Percentiles rank a stretch among this genome's conserved stretches.
phyloP scores from a whole-genome alignment of 2,329 filamentous ascomycete genomes.

The Daldinia sp. region DNA sequence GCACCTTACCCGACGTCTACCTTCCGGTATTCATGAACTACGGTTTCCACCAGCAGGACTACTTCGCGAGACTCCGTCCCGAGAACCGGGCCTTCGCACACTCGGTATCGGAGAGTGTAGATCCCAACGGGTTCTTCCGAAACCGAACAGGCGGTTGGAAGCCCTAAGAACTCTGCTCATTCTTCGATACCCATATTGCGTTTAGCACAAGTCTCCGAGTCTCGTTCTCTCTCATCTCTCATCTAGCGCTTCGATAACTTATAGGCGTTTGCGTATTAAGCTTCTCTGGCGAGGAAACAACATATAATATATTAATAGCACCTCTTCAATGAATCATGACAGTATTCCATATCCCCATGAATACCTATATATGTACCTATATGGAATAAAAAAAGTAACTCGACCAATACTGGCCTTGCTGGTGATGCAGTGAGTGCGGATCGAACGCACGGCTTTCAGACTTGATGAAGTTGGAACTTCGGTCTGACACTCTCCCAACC shows the following conservation, averaged over 20 bases:
- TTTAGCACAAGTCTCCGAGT: neutral
- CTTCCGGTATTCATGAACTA: slow-evolving; percentile 56
- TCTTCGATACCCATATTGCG: slow-evolving; percentile 1
- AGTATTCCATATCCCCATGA: no score
- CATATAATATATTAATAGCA: neutral
- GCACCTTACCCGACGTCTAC: slow-evolving; percentile 48
- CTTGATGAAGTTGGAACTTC: slow-evolving; percentile 26
- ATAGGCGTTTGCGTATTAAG: neutral
- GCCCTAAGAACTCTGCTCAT: slow-evolving; percentile 23
- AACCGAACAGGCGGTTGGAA: slow-evolving; percentile 51
- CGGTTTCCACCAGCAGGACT: slow-evolving; percentile 52
- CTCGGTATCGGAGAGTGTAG: slow-evolving; percentile 47
- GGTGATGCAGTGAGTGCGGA: slow-evolving; percentile 26
- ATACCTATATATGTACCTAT: no score
- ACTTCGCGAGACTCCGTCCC: slow-evolving; percentile 51
- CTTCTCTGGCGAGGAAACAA: neutral
- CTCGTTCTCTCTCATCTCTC: neutral
- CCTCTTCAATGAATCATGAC: no score
- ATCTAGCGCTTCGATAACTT: neutral
- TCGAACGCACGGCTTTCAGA: slow-evolving; percentile 30
- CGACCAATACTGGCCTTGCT: neutral
- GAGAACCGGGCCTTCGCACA: slow-evolving; percentile 48
- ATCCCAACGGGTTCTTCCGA: slow-evolving; percentile 50
- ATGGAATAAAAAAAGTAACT: neutral
- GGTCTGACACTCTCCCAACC: slow-evolving; percentile 34